Conservation (phyloP, 2,329 filamentous ascomycete species). For the Alternaria dauci region DNA sequence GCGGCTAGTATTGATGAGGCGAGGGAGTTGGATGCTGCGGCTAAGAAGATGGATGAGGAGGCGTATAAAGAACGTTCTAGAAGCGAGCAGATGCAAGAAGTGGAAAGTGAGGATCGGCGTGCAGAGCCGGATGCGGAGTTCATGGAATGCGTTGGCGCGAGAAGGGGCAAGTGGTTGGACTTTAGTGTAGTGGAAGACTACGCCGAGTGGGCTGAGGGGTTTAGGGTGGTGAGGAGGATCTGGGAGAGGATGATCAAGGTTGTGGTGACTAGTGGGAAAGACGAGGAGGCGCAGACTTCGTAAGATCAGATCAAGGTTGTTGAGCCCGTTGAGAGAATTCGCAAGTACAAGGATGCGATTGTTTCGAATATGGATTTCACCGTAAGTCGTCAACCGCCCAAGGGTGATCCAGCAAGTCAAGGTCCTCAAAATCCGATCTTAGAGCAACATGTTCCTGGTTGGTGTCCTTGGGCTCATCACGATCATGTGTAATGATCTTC, state of each 20-base stretch:
- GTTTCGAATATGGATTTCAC: not conserved
- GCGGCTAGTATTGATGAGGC: not conserved
- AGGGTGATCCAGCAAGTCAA: too few relatives aligned
- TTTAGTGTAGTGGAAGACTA: constrained; percentile 5
- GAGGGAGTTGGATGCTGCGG: not conserved
- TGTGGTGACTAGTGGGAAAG: not conserved
- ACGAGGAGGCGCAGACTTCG: not conserved
- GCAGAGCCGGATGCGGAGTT: not conserved
- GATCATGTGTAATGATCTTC: not conserved
- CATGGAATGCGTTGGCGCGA: constrained; percentile 11
- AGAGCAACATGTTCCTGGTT: too few relatives aligned
- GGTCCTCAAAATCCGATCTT: not conserved
- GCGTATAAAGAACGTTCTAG: not conserved
- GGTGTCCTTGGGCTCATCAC: too few relatives aligned
- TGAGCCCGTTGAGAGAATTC: not conserved
- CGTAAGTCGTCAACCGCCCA: not conserved
- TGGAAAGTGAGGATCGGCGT: not conserved
- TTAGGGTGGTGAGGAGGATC: not conserved
- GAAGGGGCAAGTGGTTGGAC: constrained; percentile 17
- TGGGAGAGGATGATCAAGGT: constrained; percentile 4
- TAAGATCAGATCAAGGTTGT: not conserved
- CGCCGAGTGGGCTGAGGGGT: constrained; percentile 2
- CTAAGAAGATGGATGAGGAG: not conserved
- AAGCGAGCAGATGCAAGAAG: too few relatives aligned
- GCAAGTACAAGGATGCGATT: not conserved